phyloP scores from a whole-genome alignment of 495 filamentous ascomycete species.

The Aspergillus sclerotioniger region DNA sequence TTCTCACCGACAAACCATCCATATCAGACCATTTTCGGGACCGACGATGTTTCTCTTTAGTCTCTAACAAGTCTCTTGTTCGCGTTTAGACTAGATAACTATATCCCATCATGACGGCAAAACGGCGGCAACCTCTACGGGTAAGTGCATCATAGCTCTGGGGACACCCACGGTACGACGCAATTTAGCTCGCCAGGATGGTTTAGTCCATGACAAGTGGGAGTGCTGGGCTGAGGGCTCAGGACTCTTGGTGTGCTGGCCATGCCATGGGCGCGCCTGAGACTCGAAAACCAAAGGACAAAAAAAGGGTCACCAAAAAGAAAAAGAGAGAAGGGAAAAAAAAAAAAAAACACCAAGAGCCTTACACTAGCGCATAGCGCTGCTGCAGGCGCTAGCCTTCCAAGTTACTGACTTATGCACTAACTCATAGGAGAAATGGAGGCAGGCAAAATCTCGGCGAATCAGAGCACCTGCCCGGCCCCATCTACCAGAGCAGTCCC shows the following conservation, averaged over 20 bases:
- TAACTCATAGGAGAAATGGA: conserved; percentile 10
- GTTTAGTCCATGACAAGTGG: neutral
- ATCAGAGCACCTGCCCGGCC: conserved; percentile 15
- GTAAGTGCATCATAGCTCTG: conserved; percentile 18
- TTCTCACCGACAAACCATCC: neutral
- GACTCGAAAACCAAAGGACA: conserved; percentile 1
- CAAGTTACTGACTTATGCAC: conserved; percentile 10
- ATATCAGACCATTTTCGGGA: neutral
- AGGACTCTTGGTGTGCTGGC: neutral
- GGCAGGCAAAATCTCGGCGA: conserved; percentile 14
- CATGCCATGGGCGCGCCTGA: neutral
- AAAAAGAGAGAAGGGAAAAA: conserved; percentile 9
- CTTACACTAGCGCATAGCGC: conserved; percentile 7
- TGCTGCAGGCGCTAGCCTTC: conserved; percentile 2
- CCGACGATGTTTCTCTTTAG: neutral
- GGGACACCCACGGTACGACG: conserved; percentile 12
- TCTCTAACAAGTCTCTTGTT: neutral
- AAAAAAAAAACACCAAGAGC: conserved; percentile 6
- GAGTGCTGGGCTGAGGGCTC: neutral
- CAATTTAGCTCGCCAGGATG: neutral
- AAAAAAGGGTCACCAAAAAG: no score
- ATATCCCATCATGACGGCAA: conserved; percentile 2
- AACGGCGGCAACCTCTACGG: conserved; percentile 15
- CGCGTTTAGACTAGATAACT: neutral
- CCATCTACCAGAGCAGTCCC: conserved; percentile 25